A percentile compares a stretch with the other conserved stretches of the same genome.
Conservation (phyloP, 345 rosid genomes). For the Hibiscus trionum region DNA sequence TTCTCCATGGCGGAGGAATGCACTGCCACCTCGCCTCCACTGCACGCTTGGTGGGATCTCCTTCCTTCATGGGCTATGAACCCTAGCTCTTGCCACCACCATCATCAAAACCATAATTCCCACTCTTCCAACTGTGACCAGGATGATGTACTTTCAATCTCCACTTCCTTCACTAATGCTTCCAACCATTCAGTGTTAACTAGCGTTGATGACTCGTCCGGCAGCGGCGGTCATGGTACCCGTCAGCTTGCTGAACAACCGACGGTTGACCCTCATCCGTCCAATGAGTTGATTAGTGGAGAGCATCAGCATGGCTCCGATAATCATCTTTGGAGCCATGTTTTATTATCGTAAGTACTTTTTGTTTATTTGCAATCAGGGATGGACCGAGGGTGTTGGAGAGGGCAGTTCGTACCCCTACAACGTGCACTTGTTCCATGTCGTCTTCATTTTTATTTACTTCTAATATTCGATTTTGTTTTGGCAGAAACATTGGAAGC, state of each 20-base stretch:
- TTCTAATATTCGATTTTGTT: neutral
- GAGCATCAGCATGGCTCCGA: constrained; percentile 58
- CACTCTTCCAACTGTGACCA: constrained; percentile 44
- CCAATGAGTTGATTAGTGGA: constrained; percentile 37
- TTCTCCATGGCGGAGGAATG: constrained; percentile 47
- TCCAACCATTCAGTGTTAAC: constrained; percentile 61
- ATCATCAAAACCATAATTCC: constrained; percentile 32
- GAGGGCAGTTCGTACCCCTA: no score
- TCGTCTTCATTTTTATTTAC: no score
- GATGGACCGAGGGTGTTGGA: no score
- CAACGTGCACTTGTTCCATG: no score
- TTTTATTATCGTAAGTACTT: constrained; percentile 34
- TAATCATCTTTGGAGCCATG: constrained; percentile 55
- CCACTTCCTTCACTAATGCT: constrained; percentile 43
- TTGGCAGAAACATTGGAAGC: constrained; percentile 34
- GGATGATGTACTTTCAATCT: constrained; percentile 39
- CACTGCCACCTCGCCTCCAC: constrained; percentile 25
- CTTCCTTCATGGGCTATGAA: constrained; percentile 32
- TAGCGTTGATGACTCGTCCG: constrained; percentile 43
- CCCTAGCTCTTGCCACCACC: constrained; percentile 19
- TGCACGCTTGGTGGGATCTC: constrained; percentile 53
- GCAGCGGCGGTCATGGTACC: neutral
- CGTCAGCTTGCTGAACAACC: constrained; percentile 11
- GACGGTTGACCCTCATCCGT: constrained; percentile 3
- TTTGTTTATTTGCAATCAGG: no score